Evolutionary conservation across 2,329 filamentous ascomycete genomes (phyloP).

Genomic region (Calcarisporium arbuscula): DNA sequence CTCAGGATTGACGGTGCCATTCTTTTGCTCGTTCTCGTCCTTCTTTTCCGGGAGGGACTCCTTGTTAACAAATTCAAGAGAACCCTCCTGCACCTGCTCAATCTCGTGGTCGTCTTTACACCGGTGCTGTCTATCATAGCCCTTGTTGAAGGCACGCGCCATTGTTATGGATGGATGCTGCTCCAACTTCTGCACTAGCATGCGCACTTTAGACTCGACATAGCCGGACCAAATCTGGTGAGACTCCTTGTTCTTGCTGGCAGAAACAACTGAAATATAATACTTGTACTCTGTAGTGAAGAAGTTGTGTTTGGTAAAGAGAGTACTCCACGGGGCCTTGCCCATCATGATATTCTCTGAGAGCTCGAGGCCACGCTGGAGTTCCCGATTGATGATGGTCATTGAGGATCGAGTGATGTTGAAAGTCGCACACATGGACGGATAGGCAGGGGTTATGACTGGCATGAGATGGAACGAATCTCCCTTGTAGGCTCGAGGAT

Average conservation of each 20-base stretch:
- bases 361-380: constrained; percentile 70
- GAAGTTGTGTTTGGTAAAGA: constrained; percentile 87
- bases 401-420: constrained; percentile 87
- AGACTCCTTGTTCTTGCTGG: constrained; percentile 75
- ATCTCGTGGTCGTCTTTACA: constrained; percentile 51
- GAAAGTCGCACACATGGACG: constrained; percentile 95
- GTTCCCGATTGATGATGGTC: constrained; percentile 74
- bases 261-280: constrained; percentile 82
- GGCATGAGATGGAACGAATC: constrained; percentile 92
- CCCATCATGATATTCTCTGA: constrained; percentile 73
- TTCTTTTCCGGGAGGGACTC: constrained; percentile 16
- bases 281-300: constrained; percentile 94
- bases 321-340: constrained; percentile 73
- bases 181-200: constrained; percentile 79
- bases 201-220: constrained; percentile 86
- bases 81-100: constrained; percentile 48
- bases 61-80: constrained; percentile 37
- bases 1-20: constrained; percentile 34
- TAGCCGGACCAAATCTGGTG: constrained; percentile 85
- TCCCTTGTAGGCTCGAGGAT: constrained; percentile 78
- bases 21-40: constrained; percentile 30
- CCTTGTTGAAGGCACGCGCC: constrained; percentile 89
- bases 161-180: constrained; percentile 71
- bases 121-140: constrained; percentile 75
- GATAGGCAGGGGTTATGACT: constrained; percentile 95